phyloP scores from a whole-genome alignment of 1,284 basidiomycete species.

The Microbotryum silenes-acaulis region DNA sequence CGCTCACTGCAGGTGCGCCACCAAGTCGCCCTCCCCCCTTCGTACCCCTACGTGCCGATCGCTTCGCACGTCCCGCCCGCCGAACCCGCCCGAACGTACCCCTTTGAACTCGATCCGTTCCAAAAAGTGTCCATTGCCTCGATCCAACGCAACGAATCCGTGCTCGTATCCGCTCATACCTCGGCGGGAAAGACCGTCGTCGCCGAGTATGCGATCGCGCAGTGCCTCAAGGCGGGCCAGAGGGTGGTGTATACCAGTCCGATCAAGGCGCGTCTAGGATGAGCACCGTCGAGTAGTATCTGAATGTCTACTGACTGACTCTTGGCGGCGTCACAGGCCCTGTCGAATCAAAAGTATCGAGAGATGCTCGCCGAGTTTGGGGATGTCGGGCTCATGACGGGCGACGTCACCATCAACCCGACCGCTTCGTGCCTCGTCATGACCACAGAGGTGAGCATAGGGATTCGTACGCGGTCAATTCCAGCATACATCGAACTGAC shows the following conservation, averaged over 20 bases:
- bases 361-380: conserved; percentile 95
- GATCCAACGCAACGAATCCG: conserved; percentile 94
- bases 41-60: conserved; percentile 85
- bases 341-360: conserved; percentile 98
- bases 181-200: conserved; percentile 98
- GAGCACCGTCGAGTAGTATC: too few relatives aligned
- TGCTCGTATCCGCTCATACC: conserved; percentile 97
- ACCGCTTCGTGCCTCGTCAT: conserved; percentile 95
- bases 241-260: conserved; percentile 98
- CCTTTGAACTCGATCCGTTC: conserved; percentile 96
- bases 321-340: conserved; percentile 53
- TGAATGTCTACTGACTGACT: too few relatives aligned
- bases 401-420: conserved; percentile 99
- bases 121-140: conserved; percentile 89
- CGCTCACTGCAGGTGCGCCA: conserved; percentile 60
- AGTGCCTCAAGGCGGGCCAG: conserved; percentile 83
- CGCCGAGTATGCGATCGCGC: conserved; percentile 98
- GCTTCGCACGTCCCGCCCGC: conserved; percentile 82
- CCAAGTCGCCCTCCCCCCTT: conserved; percentile 90
- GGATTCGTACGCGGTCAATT: neutral
- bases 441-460: conserved; percentile 80
- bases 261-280: conserved; percentile 70
- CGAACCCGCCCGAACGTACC: conserved; percentile 86
- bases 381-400: conserved; percentile 98
- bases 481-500: neutral